A percentile compares a stretch with the other conserved stretches of the same genome.
phyloP scores from a whole-genome alignment of 73 alveolate species.

The Symbiodinium natans region DNA sequence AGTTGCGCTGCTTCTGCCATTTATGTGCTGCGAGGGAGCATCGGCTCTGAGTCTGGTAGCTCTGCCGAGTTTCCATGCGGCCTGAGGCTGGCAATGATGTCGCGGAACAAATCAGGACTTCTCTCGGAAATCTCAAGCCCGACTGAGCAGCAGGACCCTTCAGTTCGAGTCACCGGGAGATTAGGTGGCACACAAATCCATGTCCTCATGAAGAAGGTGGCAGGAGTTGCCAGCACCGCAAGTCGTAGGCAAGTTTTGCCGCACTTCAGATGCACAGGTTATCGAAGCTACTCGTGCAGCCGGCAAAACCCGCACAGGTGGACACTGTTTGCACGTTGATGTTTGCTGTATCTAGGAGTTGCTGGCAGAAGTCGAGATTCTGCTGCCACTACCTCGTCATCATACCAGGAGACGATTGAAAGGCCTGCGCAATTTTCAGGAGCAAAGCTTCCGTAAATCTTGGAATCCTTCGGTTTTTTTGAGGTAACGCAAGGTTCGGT shows the following conservation, averaged over 20 bases:
- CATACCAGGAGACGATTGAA: background rate
- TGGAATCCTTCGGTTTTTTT: too few species aligned
- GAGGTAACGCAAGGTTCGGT: too few species aligned
- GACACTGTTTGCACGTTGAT: too few species aligned
- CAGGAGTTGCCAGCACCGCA: background rate
- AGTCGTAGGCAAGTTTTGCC: background rate
- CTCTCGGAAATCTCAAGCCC: conserved; percentile 50
- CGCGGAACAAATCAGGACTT: conserved; percentile 78
- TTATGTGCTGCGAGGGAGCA: too few species aligned
- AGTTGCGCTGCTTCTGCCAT: too few species aligned
- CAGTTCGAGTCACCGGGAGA: background rate
- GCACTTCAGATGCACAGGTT: too few species aligned
- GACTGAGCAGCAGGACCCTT: conserved; percentile 18
- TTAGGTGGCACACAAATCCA: background rate
- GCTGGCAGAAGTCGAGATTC: background rate
- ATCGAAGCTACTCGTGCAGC: too few species aligned
- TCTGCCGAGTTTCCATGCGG: background rate
- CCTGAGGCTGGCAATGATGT: conserved; percentile 61
- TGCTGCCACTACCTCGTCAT: background rate
- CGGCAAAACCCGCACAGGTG: too few species aligned
- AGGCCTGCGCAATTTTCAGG: background rate
- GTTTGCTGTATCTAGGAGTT: background rate
- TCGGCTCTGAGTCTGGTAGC: too few species aligned
- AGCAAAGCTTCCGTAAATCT: background rate
- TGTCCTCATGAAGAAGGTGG: background rate